Conservation (phyloP, 1,284 basidiomycete genomes). For the Trichosporon ovoides region DNA sequence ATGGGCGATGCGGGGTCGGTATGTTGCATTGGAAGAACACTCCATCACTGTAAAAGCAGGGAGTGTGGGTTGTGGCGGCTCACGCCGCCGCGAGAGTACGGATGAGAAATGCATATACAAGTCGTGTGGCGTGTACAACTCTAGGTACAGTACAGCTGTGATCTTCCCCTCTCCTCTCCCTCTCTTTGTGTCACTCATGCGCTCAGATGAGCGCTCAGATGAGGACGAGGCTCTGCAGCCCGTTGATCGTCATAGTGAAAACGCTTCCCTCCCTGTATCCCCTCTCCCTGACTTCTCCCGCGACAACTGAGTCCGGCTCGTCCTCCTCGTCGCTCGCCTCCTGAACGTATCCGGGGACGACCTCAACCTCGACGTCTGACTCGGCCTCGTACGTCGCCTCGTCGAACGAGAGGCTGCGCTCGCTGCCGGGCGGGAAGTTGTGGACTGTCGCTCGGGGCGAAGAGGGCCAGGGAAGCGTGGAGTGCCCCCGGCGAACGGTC, state of each 20-base stretch:
- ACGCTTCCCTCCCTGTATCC: conserved; percentile 38
- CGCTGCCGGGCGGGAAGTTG: background rate
- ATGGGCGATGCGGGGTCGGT: too few relatives aligned
- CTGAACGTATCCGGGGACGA: conserved; percentile 26
- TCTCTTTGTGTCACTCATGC: background rate
- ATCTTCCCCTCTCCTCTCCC: background rate
- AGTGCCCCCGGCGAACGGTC: conserved; percentile 1
- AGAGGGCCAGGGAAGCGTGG: background rate
- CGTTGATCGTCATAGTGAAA: conserved; percentile 43
- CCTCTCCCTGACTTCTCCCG: conserved; percentile 31
- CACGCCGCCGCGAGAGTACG: too few relatives aligned
- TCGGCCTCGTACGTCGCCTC: conserved; percentile 22
- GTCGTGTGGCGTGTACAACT: too few relatives aligned
- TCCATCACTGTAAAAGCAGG: too few relatives aligned
- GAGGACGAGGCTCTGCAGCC: conserved; percentile 42
- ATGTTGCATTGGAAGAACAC: too few relatives aligned
- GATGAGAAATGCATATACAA: too few relatives aligned
- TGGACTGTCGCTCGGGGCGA: conserved; percentile 14
- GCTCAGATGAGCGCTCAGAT: conserved; percentile 34
- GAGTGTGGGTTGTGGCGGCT: too few relatives aligned
- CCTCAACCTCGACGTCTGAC: conserved; percentile 21
- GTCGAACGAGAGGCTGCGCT: background rate
- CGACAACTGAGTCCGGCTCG: conserved; percentile 37
- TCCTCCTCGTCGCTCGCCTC: conserved; percentile 34
- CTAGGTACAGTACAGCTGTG: background rate